These are phyloP conservation scores for Xylaria digitata DNA, from an alignment of 2,329 filamentous ascomycete genomes.

Conservation along the genomic window DNA sequence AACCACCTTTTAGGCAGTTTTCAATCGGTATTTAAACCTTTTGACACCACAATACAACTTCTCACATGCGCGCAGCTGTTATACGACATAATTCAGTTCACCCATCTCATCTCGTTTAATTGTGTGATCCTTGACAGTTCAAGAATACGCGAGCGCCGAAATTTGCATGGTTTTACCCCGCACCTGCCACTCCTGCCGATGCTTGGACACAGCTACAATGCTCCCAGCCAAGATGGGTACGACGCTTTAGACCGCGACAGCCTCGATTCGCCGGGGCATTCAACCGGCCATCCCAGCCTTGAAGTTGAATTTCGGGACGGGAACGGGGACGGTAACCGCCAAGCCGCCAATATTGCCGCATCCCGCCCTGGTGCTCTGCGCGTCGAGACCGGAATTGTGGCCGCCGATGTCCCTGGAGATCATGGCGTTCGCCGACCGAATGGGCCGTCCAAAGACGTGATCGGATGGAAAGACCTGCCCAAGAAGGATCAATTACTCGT, in stretches of 20 bases:
- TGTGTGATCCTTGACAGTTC: no score
- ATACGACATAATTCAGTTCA: no score
- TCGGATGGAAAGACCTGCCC: constrained; percentile 64
- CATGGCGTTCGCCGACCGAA: constrained; percentile 22
- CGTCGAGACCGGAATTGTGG: constrained; percentile 30
- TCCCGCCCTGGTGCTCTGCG: constrained; percentile 32
- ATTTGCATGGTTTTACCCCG: constrained; percentile 18
- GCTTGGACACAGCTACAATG: constrained; percentile 33
- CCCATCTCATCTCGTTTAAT: no score
- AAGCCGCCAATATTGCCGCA: constrained; percentile 29
- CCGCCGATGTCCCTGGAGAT: background rate
- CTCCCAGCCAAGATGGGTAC: constrained; percentile 35
- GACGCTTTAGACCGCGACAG: constrained; percentile 37
- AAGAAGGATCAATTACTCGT: constrained; percentile 81
- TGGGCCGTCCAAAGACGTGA: constrained; percentile 37
- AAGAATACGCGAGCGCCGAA: background rate
- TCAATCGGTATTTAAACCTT: no score
- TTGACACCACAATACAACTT: no score
- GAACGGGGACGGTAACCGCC: constrained; percentile 9
- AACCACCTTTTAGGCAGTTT: no score
- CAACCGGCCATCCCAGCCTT: constrained; percentile 18
- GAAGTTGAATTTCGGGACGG: constrained; percentile 35
- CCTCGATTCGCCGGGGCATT: constrained; percentile 37
- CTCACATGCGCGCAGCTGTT: no score
- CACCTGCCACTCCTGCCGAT: constrained; percentile 33